Conservation (phyloP, 1,284 basidiomycete species). For the Exobasidium cylindrosporum region DNA sequence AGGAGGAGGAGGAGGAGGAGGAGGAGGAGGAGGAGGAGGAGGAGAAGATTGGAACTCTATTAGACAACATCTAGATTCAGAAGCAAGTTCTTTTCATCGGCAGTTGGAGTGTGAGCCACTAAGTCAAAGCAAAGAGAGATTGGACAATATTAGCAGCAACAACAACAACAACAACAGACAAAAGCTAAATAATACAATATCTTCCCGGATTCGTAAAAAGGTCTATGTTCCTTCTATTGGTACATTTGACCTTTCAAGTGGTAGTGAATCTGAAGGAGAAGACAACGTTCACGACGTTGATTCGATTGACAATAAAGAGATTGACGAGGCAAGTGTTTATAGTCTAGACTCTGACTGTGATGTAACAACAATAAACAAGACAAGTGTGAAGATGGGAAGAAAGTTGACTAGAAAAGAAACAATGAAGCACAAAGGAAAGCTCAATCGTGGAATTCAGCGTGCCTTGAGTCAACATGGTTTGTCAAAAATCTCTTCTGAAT, state of each 20-base stretch:
- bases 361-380: too few relatives aligned
- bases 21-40: too few relatives aligned
- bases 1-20: too few relatives aligned
- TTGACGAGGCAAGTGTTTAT: constrained; percentile 1
- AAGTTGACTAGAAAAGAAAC: not conserved
- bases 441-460: constrained; percentile 1
- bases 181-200: too few relatives aligned
- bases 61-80: not conserved
- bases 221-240: constrained; percentile 3
- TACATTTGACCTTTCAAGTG: constrained; percentile 4
- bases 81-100: not conserved
- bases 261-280: not conserved
- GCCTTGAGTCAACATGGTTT: not conserved
- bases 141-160: not conserved
- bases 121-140: too few relatives aligned
- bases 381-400: not conserved
- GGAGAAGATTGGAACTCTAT: not conserved
- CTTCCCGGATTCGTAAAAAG: too few relatives aligned
- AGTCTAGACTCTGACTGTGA: not conserved
- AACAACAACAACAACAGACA: not conserved
- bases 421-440: not conserved
- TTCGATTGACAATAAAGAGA: not conserved
- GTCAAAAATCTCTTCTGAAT: not conserved
- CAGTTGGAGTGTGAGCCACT: not conserved
- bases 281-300: not conserved